Evolutionary conservation across 768 basidiomycete species (phyloP), one percentile per base, ranked within the genome.

Genomic region (Termitomyces sp.): DNA sequence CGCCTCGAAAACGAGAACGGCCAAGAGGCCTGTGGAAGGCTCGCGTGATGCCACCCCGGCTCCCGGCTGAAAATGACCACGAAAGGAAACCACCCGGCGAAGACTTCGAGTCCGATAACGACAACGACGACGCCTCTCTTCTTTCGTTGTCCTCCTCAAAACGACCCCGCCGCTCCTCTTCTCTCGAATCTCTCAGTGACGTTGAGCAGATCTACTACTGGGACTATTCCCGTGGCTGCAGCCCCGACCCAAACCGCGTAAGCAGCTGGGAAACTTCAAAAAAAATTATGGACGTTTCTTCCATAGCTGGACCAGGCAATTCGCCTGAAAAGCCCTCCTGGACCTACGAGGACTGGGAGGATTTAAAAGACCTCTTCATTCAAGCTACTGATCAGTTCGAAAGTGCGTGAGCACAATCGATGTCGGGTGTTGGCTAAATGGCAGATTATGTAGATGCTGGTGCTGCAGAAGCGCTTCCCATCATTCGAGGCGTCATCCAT

Each of bases 401-500:
- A 63, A 74, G 86, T 86, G 68, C 63, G 81, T 77, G 16, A 33
- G 52, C 42, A 39, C 40, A n/a, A 36, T 46, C 48, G 33, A 42
- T 54, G 36, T 63, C 45, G 35, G 62, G 24, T 28, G 53, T 63
- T 62, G 58, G 48, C 45, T 64, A 48, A 62, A 64, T 48, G 48
- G 57, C 66, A 55, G 54, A 65, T 67, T 42, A 9, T 39, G 38
- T 40, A 84, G 81, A 67, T 38, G 80, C 81, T 59, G 79, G 85
- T 53, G 70, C 78, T 18, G 64, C 70, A 44, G 83, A 84, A 53
- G 79, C 84, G 1, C 73, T 87, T 7, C 78, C 84, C 1, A 76
- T 87, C 11, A 72, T 89, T 48, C 80, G 88, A 35, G 87, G 81
- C 6, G 83, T 88, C 54, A 80, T 89, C 5, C 85, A 88, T 65